A percentile compares a stretch with the other conserved stretches of the same genome.
Conservation (phyloP, 306 rosid species). For the Cucurbita argyrosperma region DNA sequence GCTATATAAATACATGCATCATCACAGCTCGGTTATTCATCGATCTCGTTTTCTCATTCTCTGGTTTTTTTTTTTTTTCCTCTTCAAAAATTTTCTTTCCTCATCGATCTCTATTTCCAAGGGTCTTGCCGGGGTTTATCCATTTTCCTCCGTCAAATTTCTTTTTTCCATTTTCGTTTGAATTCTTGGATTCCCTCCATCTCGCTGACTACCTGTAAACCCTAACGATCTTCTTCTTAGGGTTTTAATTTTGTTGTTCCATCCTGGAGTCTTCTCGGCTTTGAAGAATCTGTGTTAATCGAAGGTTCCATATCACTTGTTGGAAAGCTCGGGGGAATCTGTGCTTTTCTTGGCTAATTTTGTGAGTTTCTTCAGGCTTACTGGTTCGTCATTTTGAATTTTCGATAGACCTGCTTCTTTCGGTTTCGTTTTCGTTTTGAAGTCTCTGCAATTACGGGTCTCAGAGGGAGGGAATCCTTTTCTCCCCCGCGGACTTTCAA, state of each 20-base stretch:
- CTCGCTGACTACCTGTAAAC: constrained; percentile 6
- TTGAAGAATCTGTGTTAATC: background rate
- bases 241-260: background rate
- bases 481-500: background rate
- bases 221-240: constrained; percentile 5
- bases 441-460: background rate
- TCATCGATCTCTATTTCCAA: constrained; percentile 1
- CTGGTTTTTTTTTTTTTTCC: background rate
- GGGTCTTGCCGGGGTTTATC: constrained; percentile 13
- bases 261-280: background rate
- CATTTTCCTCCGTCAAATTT: background rate
- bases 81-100: background rate
- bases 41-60: constrained; percentile 5
- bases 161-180: background rate
- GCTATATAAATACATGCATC: background rate
- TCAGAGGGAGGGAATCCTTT: background rate
- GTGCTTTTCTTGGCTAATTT: background rate
- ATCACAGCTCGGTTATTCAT: background rate
- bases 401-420: background rate
- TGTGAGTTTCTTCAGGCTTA: background rate
- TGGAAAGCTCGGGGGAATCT: background rate
- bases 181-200: constrained; percentile 13
- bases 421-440: background rate
- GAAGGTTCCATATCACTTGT: background rate
- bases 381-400: background rate